phyloP scores from a whole-genome alignment of 768 basidiomycete species.

The Phallus indusiatus region DNA sequence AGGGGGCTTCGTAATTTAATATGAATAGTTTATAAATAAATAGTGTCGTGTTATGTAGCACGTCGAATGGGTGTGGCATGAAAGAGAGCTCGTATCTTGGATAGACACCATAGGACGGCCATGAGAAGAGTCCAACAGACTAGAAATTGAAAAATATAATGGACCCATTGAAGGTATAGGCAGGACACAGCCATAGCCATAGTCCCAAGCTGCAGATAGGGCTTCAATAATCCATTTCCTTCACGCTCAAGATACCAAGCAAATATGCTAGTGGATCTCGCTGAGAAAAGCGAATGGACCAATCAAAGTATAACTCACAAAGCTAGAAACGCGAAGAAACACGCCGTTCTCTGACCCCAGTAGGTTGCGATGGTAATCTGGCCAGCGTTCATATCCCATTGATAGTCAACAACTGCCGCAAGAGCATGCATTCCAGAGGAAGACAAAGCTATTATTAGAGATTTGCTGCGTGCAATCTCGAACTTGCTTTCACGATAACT shows the following conservation, averaged over 20 bases:
- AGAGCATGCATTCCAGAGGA: conserved; percentile 13
- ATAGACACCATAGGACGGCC: conserved; percentile 12
- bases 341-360: conserved; percentile 5
- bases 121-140: conserved; percentile 13
- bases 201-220: conserved; percentile 8
- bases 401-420: conserved; percentile 12
- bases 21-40: too few species aligned
- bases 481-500: conserved; percentile 5
- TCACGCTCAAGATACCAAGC: neutral
- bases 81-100: neutral
- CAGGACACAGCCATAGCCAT: conserved; percentile 7
- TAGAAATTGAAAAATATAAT: conserved; percentile 9
- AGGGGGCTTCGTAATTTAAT: too few species aligned
- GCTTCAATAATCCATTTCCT: conserved; percentile 2
- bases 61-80: too few species aligned
- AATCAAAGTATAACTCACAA: conserved; percentile 11
- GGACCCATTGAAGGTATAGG: conserved; percentile 8
- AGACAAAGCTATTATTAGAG: conserved; percentile 9
- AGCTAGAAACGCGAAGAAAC: conserved; percentile 3
- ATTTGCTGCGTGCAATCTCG: conserved; percentile 2
- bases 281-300: neutral
- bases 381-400: conserved; percentile 12
- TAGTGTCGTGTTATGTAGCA: too few species aligned
- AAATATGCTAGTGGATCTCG: neutral
- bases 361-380: conserved; percentile 12